Base-by-base conservation (phyloP, 305 asterid genomes). In the Vinca major region DNA sequence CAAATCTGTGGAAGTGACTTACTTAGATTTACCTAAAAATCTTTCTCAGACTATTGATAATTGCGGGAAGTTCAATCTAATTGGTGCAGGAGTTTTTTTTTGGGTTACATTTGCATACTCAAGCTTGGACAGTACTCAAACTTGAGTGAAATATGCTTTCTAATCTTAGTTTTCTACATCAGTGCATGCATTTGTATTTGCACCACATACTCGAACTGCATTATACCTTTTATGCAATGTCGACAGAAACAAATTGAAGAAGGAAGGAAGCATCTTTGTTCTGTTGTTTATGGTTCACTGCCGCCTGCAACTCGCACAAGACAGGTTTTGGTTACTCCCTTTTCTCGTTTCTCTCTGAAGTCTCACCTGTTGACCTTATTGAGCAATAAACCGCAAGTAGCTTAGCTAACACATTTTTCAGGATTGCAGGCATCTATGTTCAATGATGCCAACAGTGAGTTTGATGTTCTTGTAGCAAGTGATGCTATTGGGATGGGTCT, bases 401-500 rank as follows among this genome's bases (percentile, higher is more conserved):
- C 85, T 81, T 82, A 81, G 77, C 79, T 85, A 80, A 82, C 76
- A 67, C 66, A 53, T 84, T 76, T 75, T 76, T 83, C 87, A 86
- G 81, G 80, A 85, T 78, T 86, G 86, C 96, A 90, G 98, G 98
- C 98, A 43, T 87, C 88, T 65, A 86, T 88, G 92, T 93, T 93
- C 92, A 93, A 93, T 43, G 97, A 86, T 71, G 95, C 87, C 65
- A 83, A 80, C 77, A 90, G 79, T 79, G 88, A 85, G 49, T 85
- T 88, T 67, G 95, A 90, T 79, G 92, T 93, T 77, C 97, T 93
- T 53, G 97, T 90, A 65, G 94, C 98, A 36, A 93, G 96, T 70
- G 98, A 93, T 81, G 98, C 97, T 66, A 90, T 90, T 72, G 98
- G 98, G 75, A 90, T 93, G 98, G 98, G 98, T 78, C 95, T 90